Evolutionary conservation across 371 early-diverging fungal genomes (phyloP).

Genomic region (Mortierella sp.): DNA sequence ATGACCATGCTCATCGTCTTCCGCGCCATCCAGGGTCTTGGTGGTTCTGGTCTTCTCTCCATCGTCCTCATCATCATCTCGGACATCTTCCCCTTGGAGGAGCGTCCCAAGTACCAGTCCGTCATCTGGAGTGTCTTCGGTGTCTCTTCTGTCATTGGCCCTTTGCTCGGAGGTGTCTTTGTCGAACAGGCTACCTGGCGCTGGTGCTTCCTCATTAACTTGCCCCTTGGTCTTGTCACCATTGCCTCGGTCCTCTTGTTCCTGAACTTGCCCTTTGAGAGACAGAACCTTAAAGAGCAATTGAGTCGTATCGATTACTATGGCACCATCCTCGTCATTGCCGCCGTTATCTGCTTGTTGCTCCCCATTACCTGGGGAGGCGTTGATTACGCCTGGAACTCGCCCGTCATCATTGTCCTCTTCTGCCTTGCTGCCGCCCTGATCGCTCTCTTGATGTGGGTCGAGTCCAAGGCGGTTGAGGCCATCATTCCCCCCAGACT

Average conservation of each 20-base stretch:
- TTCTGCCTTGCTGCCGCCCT: conserved; percentile 56
- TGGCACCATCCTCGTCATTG: conserved; percentile 65
- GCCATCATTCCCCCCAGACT: conserved; percentile 72
- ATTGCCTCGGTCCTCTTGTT: conserved; percentile 62
- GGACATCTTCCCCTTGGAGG: conserved; percentile 74
- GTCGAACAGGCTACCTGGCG: conserved; percentile 62
- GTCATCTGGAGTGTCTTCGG: conserved; percentile 74
- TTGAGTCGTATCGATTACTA: conserved; percentile 65
- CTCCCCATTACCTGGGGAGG: conserved; percentile 73
- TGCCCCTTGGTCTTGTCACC: conserved; percentile 69
- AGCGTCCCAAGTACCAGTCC: conserved; percentile 77
- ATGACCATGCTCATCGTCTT: conserved; percentile 77
- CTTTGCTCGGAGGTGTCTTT: conserved; percentile 66
- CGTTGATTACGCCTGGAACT: conserved; percentile 64
- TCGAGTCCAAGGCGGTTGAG: conserved; percentile 61
- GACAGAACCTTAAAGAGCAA: conserved; percentile 60
- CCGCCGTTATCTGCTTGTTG: conserved; percentile 64
- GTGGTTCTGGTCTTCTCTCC: conserved; percentile 82
- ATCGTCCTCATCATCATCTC: conserved; percentile 83
- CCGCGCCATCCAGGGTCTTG: conserved; percentile 73
- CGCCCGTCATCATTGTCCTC: conserved; percentile 64
- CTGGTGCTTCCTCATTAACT: conserved; percentile 70
- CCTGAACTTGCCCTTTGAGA: conserved; percentile 62
- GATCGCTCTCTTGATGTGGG: conserved; percentile 51
- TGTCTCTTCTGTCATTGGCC: conserved; percentile 66